Percentiles rank a stretch among this genome's conserved stretches.
phyloP scores from a whole-genome alignment of 257 asterid genomes.

The Cynanchum wilfordii region DNA sequence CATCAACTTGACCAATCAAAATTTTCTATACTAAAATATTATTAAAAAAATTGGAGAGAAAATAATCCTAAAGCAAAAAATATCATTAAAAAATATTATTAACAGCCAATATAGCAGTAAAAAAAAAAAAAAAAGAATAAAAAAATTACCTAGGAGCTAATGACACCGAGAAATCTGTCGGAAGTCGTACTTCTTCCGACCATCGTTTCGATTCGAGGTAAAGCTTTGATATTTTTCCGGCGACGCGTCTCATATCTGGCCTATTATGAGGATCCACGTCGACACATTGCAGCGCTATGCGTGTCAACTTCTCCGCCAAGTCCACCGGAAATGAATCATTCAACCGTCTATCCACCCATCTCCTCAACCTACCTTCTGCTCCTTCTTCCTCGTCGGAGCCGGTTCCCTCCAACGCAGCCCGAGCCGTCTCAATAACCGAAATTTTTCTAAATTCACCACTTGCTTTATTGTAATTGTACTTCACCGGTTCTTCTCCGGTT shows the following conservation, averaged over 20 bases:
- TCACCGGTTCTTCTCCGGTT: constrained; percentile 77
- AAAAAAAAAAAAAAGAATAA: no score
- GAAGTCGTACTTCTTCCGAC: constrained; percentile 45
- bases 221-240: constrained; percentile 57
- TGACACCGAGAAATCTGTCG: constrained; percentile 32
- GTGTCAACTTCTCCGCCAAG: constrained; percentile 63
- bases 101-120: neutral
- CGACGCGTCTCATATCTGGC: constrained; percentile 83
- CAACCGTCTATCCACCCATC: constrained; percentile 57
- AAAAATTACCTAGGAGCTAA: constrained; percentile 33
- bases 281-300: constrained; percentile 67
- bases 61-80: neutral
- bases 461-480: constrained; percentile 43
- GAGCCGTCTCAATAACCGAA: constrained; percentile 58
- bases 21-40: neutral
- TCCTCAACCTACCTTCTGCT: constrained; percentile 38
- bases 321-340: constrained; percentile 82
- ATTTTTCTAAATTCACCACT: constrained; percentile 37
- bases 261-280: constrained; percentile 53
- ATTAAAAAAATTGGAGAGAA: neutral
- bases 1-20: no score
- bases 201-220: constrained; percentile 76
- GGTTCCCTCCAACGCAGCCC: constrained; percentile 52
- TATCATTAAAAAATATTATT: neutral
- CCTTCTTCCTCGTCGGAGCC: constrained; percentile 30